phyloP scores from a whole-genome alignment of 345 rosid genomes.

The Erucastrum elatum region DNA sequence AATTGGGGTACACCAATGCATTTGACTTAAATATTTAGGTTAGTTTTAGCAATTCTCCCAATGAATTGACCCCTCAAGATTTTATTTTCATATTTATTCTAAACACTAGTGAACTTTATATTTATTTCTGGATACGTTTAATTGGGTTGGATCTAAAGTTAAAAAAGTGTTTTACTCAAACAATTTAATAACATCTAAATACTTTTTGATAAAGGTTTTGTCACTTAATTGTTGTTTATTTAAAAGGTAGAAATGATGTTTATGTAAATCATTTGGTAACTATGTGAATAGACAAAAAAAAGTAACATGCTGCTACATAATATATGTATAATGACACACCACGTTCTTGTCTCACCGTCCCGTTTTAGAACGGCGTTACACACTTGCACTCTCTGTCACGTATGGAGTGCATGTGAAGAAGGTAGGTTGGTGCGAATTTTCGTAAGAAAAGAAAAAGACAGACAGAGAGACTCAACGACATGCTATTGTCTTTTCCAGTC shows the following conservation, averaged over 20 bases:
- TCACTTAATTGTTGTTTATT: not conserved
- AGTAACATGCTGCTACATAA: not conserved
- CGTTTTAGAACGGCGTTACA: slow-evolving; percentile 25
- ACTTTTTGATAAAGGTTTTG: not conserved
- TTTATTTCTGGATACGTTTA: not conserved
- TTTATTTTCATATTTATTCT: not conserved
- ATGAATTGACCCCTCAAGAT: slow-evolving; percentile 10
- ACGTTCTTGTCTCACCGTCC: slow-evolving; percentile 13
- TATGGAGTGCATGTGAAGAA: slow-evolving; percentile 25
- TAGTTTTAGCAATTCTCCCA: too few relatives aligned
- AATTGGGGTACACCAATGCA: too few relatives aligned
- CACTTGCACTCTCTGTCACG: not conserved
- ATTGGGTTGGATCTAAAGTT: not conserved
- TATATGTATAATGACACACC: not conserved
- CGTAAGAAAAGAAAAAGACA: not conserved
- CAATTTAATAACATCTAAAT: not conserved
- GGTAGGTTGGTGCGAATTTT: not conserved
- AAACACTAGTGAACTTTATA: not conserved
- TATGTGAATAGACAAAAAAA: not conserved
- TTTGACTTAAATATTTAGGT: too few relatives aligned
- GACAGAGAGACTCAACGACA: slow-evolving; percentile 19
- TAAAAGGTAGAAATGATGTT: too few relatives aligned
- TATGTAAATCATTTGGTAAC: not conserved
- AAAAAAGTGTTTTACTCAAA: not conserved
- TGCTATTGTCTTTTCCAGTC: slow-evolving; percentile 34